Conservation (phyloP, 257 asterid genomes). For the Haberlea rhodopensis region DNA sequence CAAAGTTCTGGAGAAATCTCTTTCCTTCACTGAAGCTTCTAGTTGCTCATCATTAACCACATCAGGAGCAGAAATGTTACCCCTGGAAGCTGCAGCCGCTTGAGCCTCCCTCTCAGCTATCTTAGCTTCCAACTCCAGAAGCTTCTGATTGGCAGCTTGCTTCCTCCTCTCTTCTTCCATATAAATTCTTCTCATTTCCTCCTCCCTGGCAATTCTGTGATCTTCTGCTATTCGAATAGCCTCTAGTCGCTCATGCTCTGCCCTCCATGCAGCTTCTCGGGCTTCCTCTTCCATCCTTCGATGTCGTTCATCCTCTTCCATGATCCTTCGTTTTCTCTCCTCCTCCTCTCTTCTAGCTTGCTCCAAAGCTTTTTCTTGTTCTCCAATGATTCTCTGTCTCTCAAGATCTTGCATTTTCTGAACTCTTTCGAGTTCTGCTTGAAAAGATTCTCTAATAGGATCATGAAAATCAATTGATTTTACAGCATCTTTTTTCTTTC, state of each 20-base stretch:
- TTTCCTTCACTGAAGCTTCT: constrained; percentile 43
- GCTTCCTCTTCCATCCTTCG: constrained; percentile 82
- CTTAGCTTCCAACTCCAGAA: constrained; percentile 82
- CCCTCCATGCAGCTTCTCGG: constrained; percentile 92
- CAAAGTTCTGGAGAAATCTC: constrained; percentile 37
- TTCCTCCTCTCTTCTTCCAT: constrained; percentile 96
- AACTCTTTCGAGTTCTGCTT: constrained; percentile 97
- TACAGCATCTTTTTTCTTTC: constrained; percentile 75
- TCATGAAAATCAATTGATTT: constrained; percentile 70
- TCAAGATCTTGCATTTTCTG: constrained; percentile 97
- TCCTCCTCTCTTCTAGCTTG: constrained; percentile 83
- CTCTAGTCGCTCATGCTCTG: constrained; percentile 77
- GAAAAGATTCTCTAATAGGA: constrained; percentile 92
- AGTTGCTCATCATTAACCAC: constrained; percentile 45
- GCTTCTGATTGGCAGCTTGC: constrained; percentile 88
- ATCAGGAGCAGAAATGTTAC: constrained; percentile 36
- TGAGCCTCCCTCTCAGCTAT: constrained; percentile 76
- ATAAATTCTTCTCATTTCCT: constrained; percentile 63
- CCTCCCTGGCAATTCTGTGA: constrained; percentile 74
- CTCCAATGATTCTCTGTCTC: constrained; percentile 71
- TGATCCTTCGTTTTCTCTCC: constrained; percentile 68
- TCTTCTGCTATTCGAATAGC: constrained; percentile 78
- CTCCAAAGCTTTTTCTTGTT: constrained; percentile 88
- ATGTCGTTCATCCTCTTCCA: constrained; percentile 76
- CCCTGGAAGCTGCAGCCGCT: constrained; percentile 41